Base-by-base conservation (phyloP, 257 asterid species). In the Gynochthodes officinalis region DNA sequence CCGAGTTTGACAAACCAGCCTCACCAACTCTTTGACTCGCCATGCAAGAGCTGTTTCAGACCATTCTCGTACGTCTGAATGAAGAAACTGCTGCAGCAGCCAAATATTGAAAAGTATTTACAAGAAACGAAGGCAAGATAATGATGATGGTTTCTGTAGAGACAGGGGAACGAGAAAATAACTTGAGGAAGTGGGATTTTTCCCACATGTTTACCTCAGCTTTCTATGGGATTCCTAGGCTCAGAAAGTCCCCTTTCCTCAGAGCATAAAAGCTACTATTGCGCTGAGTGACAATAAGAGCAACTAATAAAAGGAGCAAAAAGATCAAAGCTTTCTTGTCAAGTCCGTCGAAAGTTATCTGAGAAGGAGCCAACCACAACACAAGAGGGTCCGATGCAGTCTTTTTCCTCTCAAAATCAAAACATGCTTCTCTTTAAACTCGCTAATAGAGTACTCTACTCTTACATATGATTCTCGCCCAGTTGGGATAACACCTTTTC, bases 1-100 rank as follows among this genome's bases (percentile, higher is more conserved):
- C 87, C 12, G 90, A 76, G 37, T 71, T 83, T 12, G 89, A 75
- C 57, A 82, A 84, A 69, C 84, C 78, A 61, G 85, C 61, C 67
- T 84, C 91, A 79, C 90, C 95, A 42, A 87, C 64, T 76, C 91
- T 60, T 67, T 84, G 95, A 75, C 86, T 85, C 76, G 85, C 97
- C 99, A 94, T 94, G 98, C 96, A 86, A 82, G 65, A 33, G 57
- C 43, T 72, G 18, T 49, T 57, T 86, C 83, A 87, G 71, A 81
- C 82, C 89, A 87, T 84, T 73, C 73, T 75, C 78, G 69, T 46
- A 66, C 35, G 71, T 73, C 46, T 42, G 13, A 65, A 42, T 13
- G 25, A 42, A 66, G 67, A 48, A 54, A 21, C 44, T 39, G 57
- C 4, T 25, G 19, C 43, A 37, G 69, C 50, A 66, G 40, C 67